Evolutionary conservation across 1,284 basidiomycete species (phyloP).

Genomic region (Rugiboletus extremiorientalis): DNA sequence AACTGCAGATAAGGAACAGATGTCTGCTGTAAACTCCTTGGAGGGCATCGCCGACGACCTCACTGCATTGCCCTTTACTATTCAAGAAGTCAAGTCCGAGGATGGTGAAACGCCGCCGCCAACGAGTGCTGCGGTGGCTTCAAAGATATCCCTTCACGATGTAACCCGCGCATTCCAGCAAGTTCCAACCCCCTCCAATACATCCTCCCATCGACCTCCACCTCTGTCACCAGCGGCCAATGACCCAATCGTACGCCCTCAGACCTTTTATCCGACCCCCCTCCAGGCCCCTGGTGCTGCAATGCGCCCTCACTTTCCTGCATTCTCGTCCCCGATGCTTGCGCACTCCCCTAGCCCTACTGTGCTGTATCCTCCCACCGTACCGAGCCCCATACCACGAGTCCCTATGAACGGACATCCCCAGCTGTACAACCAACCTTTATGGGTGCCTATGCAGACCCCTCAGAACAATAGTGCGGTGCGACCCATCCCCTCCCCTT

Average conservation of each 20-base stretch:
- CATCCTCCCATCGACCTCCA: slow-evolving; percentile 42
- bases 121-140: slow-evolving; percentile 48
- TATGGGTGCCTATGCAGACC: slow-evolving; percentile 61
- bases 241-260: slow-evolving; percentile 46
- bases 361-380: slow-evolving; percentile 60
- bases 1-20: slow-evolving; percentile 60
- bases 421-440: slow-evolving; percentile 55
- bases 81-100: slow-evolving; percentile 80
- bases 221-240: slow-evolving; percentile 49
- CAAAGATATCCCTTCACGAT: slow-evolving; percentile 75
- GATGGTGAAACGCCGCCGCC: slow-evolving; percentile 79
- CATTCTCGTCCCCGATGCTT: slow-evolving; percentile 67
- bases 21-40: slow-evolving; percentile 71
- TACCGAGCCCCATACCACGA: slow-evolving; percentile 60
- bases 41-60: slow-evolving; percentile 78
- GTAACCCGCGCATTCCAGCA: slow-evolving; percentile 82
- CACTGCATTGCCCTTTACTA: slow-evolving; percentile 68
- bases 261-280: slow-evolving; percentile 36
- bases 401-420: slow-evolving; percentile 61
- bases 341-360: slow-evolving; percentile 63
- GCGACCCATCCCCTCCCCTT: slow-evolving; percentile 60
- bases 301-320: slow-evolving; percentile 54
- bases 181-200: slow-evolving; percentile 56
- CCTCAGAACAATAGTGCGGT: slow-evolving; percentile 53
- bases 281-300: slow-evolving; percentile 40